These are phyloP conservation scores for Noccaea caerulescens DNA, from an alignment of 345 rosid species.

Conservation along the genomic window DNA sequence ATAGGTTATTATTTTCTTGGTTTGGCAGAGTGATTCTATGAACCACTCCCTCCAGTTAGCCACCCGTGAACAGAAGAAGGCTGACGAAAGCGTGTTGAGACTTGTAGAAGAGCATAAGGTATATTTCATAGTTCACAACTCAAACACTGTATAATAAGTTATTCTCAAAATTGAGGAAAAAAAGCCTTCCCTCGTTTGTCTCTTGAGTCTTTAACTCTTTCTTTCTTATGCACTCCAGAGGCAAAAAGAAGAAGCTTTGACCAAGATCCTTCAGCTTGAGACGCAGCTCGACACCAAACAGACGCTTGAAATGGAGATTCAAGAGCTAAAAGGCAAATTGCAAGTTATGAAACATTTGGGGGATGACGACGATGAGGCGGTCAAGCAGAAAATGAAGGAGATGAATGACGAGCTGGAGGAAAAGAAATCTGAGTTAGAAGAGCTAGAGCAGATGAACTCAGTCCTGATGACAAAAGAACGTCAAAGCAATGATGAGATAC, in stretches of 20 bases:
- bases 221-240: constrained; percentile 53
- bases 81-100: constrained; percentile 76
- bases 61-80: constrained; percentile 76
- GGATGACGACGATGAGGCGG: constrained; percentile 75
- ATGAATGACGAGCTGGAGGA: constrained; percentile 66
- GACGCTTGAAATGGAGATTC: constrained; percentile 87
- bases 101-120: constrained; percentile 92
- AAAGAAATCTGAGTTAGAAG: constrained; percentile 55
- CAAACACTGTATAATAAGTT: neutral
- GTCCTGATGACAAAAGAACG: constrained; percentile 50
- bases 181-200: constrained; percentile 7
- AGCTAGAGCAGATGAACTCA: constrained; percentile 39
- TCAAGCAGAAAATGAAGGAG: constrained; percentile 70
- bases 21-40: constrained; percentile 64
- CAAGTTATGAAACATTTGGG: constrained; percentile 88
- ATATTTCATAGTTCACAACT: constrained; percentile 2
- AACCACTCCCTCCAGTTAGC: constrained; percentile 75
- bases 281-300: constrained; percentile 77
- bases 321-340: constrained; percentile 78
- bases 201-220: constrained; percentile 19
- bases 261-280: constrained; percentile 70
- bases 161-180: neutral
- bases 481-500: constrained; percentile 51
- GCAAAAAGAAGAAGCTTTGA: constrained; percentile 74
- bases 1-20: constrained; percentile 20